Percentiles rank a stretch among this genome's conserved stretches.
phyloP scores from a whole-genome alignment of 2,329 filamentous ascomycete genomes.

The Aspergillus udagawae region DNA sequence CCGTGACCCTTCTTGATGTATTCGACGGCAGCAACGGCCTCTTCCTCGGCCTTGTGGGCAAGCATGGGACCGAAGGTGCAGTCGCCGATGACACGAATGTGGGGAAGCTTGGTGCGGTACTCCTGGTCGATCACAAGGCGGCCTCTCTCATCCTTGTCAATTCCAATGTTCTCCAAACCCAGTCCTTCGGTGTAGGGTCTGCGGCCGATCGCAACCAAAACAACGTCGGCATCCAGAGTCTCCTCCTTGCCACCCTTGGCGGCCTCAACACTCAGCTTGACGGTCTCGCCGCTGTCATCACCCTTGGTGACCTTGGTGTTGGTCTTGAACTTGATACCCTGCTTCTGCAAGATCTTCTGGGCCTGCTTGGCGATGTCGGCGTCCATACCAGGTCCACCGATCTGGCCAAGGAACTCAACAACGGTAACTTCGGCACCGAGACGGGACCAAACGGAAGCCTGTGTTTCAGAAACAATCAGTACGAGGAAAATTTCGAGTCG shows the following conservation, averaged over 20 bases:
- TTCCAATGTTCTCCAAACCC: conserved; percentile 85
- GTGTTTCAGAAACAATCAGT: conserved; percentile 9
- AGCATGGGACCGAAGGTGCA: conserved; percentile 98
- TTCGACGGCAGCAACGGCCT: conserved; percentile 89
- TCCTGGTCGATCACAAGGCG: conserved; percentile 96
- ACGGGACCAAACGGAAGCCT: conserved; percentile 90
- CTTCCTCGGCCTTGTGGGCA: conserved; percentile 98
- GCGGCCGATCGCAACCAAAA: conserved; percentile 93
- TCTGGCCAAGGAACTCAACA: conserved; percentile 93
- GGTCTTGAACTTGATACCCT: conserved; percentile 97
- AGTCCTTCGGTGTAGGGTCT: conserved; percentile 91
- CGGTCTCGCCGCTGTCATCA: conserved; percentile 70
- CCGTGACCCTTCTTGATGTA: conserved; percentile 98
- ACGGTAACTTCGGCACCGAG: conserved; percentile 93
- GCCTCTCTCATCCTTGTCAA: conserved; percentile 73
- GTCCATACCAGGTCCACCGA: conserved; percentile 98
- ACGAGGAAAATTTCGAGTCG: background rate
- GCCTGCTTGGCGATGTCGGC: conserved; percentile 82
- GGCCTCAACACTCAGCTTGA: conserved; percentile 82
- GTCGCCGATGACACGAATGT: conserved; percentile 96
- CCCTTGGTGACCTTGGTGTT: conserved; percentile 91
- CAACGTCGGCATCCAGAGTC: conserved; percentile 86
- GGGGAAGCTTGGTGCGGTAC: conserved; percentile 95
- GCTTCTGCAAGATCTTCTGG: conserved; percentile 91
- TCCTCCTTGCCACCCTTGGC: conserved; percentile 96